Evolutionary conservation across 2,329 filamentous ascomycete genomes (phyloP), one percentile per base, ranked within the genome.

Genomic region (Raffaelea arxii): DNA sequence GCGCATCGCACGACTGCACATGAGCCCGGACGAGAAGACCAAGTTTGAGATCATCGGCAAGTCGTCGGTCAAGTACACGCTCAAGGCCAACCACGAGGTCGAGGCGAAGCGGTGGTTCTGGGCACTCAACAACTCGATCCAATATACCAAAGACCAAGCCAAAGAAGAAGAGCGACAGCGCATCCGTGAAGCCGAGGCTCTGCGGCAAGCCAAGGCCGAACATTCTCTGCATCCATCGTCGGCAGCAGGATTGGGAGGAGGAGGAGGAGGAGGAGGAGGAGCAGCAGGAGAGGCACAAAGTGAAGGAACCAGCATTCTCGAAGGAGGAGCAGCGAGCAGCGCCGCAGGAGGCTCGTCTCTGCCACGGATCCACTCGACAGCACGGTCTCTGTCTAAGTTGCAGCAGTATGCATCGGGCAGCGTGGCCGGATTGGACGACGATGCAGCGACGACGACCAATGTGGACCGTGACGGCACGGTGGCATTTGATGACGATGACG

Each of bases 81-180:
- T 98, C 45, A 97, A 95, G 64, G 92, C 92, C 0, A 98, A 98
- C 59, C 92, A 98, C 65, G 86, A 96, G 60, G 91, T 97, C 24
- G 92, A 98, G 64, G 91, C 92, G 6, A 98, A 98, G 66, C 80
- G 92, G 46, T 98, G 92, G 92, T 98, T 94, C 65, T 98, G 92
- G 92, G 87, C 92, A 1, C 71, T 98, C 52, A 98, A 98, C 68
- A 98, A 98, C 62, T 91, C 92, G 6, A 98, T 98, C 43, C 92
- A 97, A 62, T 97, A 88, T 85, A 84, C 88, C 52, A 98, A 98
- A 64, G 92, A 98, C 59, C 92, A 97, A 66, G 90, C 88, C 7
- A 90, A 85, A 55, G 88, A 94, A 62, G 91, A 96, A 57, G 84
- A 91, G 59, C 81, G 75, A 54, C 81, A 89, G 50, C 81, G 81